Evolutionary conservation across 805 yeast species (phyloP).

Genomic region (Wickerhamomyces hampshirensis): DNA sequence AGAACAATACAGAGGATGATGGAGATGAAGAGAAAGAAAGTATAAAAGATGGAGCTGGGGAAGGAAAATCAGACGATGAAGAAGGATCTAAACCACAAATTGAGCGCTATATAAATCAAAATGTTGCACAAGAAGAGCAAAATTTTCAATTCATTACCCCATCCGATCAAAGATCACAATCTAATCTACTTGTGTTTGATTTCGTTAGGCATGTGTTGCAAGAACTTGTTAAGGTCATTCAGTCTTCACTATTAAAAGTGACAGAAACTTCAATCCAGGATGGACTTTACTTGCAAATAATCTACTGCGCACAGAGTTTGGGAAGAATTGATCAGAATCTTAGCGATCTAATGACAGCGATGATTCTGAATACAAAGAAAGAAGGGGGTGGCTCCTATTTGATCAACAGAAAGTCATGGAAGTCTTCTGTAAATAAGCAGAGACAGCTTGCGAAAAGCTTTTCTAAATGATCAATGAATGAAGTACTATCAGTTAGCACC

Average conservation of each 20-base stretch:
- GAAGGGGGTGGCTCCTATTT: conserved; percentile 7
- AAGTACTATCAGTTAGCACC: background rate
- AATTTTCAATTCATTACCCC: conserved; percentile 7
- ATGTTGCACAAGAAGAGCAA: conserved; percentile 1
- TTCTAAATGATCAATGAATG: background rate
- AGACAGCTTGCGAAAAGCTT: conserved; percentile 21
- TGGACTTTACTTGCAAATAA: conserved; percentile 73
- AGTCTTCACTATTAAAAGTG: conserved; percentile 29
- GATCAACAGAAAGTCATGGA: conserved; percentile 39
- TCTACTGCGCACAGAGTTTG: conserved; percentile 85
- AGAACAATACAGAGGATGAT: background rate
- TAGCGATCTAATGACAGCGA: conserved; percentile 45
- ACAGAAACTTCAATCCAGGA: conserved; percentile 42
- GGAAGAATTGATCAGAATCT: conserved; percentile 69
- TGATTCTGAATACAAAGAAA: conserved; percentile 25
- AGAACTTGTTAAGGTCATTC: conserved; percentile 28
- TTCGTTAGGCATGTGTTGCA: conserved; percentile 32
- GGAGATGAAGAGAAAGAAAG: background rate
- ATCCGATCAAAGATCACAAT: conserved; percentile 8
- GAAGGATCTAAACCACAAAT: background rate
- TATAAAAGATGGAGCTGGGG: conserved; percentile 13
- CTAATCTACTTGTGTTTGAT: conserved; percentile 30
- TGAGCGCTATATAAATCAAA: background rate
- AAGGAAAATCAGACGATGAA: conserved; percentile 16
- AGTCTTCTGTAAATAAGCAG: conserved; percentile 38